Base-by-base conservation (phyloP, 2,329 filamentous ascomycete species). In the Cercospora nicotianae region DNA sequence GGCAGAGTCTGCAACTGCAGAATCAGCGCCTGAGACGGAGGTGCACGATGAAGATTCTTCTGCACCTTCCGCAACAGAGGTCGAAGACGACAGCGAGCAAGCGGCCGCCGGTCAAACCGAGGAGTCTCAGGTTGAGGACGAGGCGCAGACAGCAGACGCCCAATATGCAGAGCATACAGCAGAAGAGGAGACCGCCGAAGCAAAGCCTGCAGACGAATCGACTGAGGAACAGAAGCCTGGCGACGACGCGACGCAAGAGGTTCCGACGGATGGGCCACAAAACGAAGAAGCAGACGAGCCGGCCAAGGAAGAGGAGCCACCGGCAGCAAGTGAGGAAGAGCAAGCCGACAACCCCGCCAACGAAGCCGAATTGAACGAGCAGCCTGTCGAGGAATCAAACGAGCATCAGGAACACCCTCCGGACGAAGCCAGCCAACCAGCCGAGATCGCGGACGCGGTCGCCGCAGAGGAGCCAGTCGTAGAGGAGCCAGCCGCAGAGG, bases 1-100 rank as follows among this genome's bases (percentile, higher is more conserved):
- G 13, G 63, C 55, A 60, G 53, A 51, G 53, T 59, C 61, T 51
- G 66, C 36, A 64, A 77, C 33, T 39, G 33, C 33, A 39, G 13
- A 39, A 39, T 39, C 33, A 39, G 33, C 33, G 33, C 33, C 36
- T 13, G 48, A 53, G 10, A 12, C 13, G 4, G 48, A 53, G 48
- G 5, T 23, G 23, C 48, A 53, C 0, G 48, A 3, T 6, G 48
- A 53, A 16, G 10, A 23, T 23, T 3, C 48, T 53, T 23, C 23
- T 5, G 48, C 1, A 28, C 12, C 48, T 23, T 16, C 18, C 18
- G 20, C 48, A 12, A 16, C 48, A 26, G 48, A 53, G 26, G 53
- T 13, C n/a, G 28, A 9, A 4, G n/a, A 31, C n/a, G 36, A 55
- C 28, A 28, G 8, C n/a, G 31, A 30, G 36, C 48, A 30, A 20